Base-by-base conservation (phyloP, 2,329 filamentous ascomycete genomes). In the Penicillium frequentans region DNA sequence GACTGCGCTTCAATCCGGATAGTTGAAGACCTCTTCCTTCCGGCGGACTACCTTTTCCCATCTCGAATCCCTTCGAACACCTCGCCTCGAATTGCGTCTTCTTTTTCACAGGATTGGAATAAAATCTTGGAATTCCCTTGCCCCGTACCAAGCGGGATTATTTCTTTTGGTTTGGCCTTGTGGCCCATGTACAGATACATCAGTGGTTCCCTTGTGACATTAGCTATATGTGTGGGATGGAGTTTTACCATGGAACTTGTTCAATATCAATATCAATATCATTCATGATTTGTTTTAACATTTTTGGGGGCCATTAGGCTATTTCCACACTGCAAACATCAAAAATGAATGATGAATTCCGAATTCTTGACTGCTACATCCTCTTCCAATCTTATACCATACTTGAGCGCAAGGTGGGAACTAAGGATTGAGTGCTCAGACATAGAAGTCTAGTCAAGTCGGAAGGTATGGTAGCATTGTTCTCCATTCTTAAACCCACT, bases 161-260 rank as follows among this genome's bases (percentile, higher is more conserved):
- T 52, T 49, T 48, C 26, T 63, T 61, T 56, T 59, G 58, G 59
- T 63, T 61, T 56, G 61, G 58, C 59, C 54, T 19, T 44, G 49
- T 58, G 52, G 58, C 44, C 60, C 53, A 53, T 67, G 64, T 67
- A 67, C 62, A 66, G 64, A 65, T 67, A 66, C 56, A 62, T 59
- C 49, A 57, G 52, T 54, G 43, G 43, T 62, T 64, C 58, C 51
- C 52, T 57, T 57, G 57, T 59, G 56, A 58, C 60, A 65, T 67
- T 67, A 67, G 58, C 54, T 64, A 50, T 49, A 58, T 54, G 55
- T 55, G 58, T 62, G 60, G 64, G 62, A 64, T 53, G 64, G 64
- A 66, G 64, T 66, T 57, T 59, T 46, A 55, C 53, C 58, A 59
- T 60, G 60, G 56, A 56, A 56, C 52, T 57, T 57, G 43, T 56